These are phyloP conservation scores for Penicillium sp. DNA, from an alignment of 2,329 filamentous ascomycete genomes.

Conservation along the genomic window DNA sequence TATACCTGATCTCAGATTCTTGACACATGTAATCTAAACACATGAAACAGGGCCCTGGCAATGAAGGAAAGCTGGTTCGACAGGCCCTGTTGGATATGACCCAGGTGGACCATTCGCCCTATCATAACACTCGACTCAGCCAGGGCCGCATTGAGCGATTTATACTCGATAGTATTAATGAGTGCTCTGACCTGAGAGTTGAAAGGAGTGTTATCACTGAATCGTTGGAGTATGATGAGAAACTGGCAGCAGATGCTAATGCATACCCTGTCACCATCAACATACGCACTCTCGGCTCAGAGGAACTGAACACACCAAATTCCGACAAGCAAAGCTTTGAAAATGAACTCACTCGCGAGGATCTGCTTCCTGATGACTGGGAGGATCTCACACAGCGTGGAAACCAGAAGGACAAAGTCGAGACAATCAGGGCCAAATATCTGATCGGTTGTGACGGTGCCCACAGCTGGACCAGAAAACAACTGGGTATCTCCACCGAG, in stretches of 20 bases:
- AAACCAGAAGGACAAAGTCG: slow-evolving; percentile 30
- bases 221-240: slow-evolving; percentile 57
- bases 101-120: slow-evolving; percentile 58
- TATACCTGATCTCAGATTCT: background rate
- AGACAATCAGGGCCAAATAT: slow-evolving; percentile 59
- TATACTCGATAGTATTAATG: slow-evolving; percentile 63
- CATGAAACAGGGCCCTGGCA: slow-evolving; percentile 36
- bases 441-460: slow-evolving; percentile 70
- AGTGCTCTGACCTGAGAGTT: slow-evolving; percentile 57
- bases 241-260: slow-evolving; percentile 46
- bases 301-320: slow-evolving; percentile 55
- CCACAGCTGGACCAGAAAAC: slow-evolving; percentile 64
- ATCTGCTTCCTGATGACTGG: slow-evolving; percentile 59
- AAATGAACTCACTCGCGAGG: slow-evolving; percentile 63
- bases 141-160: slow-evolving; percentile 71
- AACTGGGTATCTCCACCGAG: slow-evolving; percentile 58
- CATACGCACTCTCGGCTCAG: slow-evolving; percentile 59
- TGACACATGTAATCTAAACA: background rate
- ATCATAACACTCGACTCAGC: slow-evolving; percentile 68
- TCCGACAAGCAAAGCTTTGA: slow-evolving; percentile 28
- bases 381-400: slow-evolving; percentile 49
- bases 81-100: slow-evolving; percentile 64
- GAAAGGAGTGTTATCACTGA: slow-evolving; percentile 64
- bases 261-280: slow-evolving; percentile 64
- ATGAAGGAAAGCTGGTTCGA: slow-evolving; percentile 60